Evolutionary conservation across 148 eudicot species (phyloP), one percentile per base, ranked within the genome.

Genomic region (Vaccinium myrtillus): DNA sequence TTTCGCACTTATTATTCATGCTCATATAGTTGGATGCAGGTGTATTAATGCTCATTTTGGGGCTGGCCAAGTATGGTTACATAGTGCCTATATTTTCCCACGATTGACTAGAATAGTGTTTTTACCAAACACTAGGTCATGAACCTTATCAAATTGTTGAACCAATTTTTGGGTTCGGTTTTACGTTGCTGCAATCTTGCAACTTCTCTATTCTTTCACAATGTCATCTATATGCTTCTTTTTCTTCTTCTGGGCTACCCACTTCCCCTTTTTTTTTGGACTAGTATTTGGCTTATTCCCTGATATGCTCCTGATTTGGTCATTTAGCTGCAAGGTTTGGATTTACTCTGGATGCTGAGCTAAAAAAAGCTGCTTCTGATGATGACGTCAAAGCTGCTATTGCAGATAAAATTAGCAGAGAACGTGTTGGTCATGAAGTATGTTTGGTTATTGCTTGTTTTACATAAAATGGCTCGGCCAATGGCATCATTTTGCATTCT

Each of bases 351-450:
- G 98, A 91, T 81, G 94, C 88, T 85, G 95, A 89, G 71, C 90
- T 97, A 73, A 97, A 95, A 84, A 90, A 83, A 78, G 98, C 98
- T 83, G 99, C 98, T 86, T 85, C 95, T 59, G 95, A 90, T 70
- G 89, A 90, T 83, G 99, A 94, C 82, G 99, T 97, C 73, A 91
- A 63, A 90, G 87, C 90, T 83, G 99, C 99, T 14, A 89, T 97
- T 90, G 93, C 92, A 43, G 94, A 89, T 46, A 97, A 97, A 91
- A 95, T 97, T 84, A 97, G 98, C 87, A 92, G 99, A 90, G 99
- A 97, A 83, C 96, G 98, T 48, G 91, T 97, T 65, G 99, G 99
- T 79, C 98, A 92, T 89, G 99, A 97, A 90, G 98, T 96, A 88
- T 75, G 92, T 87, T 81, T 53, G 21, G 76, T 81, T n/a, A 46